Conservation (phyloP, 2,329 filamentous ascomycete species). For the Paecilomyces sp. region DNA sequence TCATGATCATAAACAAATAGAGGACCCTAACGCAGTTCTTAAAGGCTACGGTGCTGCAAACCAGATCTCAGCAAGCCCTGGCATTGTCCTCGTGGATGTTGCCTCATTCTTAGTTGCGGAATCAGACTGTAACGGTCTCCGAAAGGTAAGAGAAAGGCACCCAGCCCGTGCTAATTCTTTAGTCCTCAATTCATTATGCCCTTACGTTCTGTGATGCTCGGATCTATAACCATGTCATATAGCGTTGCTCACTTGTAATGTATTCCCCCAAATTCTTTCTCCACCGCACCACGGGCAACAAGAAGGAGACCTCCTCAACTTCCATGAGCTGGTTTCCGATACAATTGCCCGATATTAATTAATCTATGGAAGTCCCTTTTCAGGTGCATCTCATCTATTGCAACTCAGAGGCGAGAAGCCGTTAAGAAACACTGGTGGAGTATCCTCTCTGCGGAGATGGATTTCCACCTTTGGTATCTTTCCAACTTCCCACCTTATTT, state of each 20-base stretch:
- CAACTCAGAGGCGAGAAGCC: neutral
- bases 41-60: conserved; percentile 83
- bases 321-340: conserved; percentile 49
- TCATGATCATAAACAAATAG: conserved; percentile 22
- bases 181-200: conserved; percentile 1
- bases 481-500: neutral
- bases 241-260: neutral
- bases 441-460: conserved; percentile 30
- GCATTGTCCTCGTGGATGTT: conserved; percentile 73
- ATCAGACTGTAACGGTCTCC: conserved; percentile 52
- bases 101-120: conserved; percentile 66
- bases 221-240: neutral
- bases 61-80: conserved; percentile 57
- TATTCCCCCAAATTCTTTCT: neutral
- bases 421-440: conserved; percentile 9
- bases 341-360: conserved; percentile 50
- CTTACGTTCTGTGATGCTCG: neutral
- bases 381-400: neutral
- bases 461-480: conserved; percentile 18
- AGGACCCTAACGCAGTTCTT: conserved; percentile 22
- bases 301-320: conserved; percentile 48
- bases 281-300: conserved; percentile 35
- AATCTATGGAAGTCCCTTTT: neutral
- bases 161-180: neutral
- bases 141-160: conserved; percentile 29